Evolutionary conservation across 495 filamentous ascomycete genomes (phyloP), one percentile per base, ranked within the genome.

Genomic region (Hypoxylon lienhwacheense): DNA sequence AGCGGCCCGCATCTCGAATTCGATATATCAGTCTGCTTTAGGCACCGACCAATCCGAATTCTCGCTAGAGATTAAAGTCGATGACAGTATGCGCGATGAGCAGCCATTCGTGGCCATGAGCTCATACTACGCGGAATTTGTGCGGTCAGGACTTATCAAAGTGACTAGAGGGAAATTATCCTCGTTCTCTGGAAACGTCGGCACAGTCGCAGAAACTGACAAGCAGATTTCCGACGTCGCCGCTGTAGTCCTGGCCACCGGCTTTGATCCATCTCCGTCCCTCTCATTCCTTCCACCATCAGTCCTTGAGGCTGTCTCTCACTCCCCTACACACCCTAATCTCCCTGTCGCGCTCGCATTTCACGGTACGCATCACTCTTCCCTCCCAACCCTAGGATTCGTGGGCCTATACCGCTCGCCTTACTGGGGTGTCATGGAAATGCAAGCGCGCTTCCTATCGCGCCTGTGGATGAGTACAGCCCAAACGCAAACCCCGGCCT

Each of bases 361-460:
- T 36, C 83, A 84, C 50, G 77, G 77, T 12, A 86, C 81, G 3
- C 73, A 84, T 25, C 83, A 85, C 57, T 74, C 76, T 0, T 67
- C 69, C 3, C 62, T 91, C 1, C 80, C 83, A 0, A 79, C 81
- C 15, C 69, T 92, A 0, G 88, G 87, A 0, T 95, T 95, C 52
- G 83, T 95, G 0, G 91, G 91, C 3, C 87, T 92, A 68, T 92
- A 95, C 66, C 81, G 88, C 26, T 86, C 88, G 1, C 88, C 90
- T 0, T 95, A 87, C 68, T 96, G 89, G 86, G 87, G 86, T 0
- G 80, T 88, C 0, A 87, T 92, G 78, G 90, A 96, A 63, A 84
- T 90, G 81, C 91, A 95, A 68, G 87, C 89, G 0, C 80, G 84
- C 10, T 82, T 84, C 48, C 62, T 93, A 2, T 77, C 72, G 0